phyloP scores from a whole-genome alignment of 306 rosid species.

The Leucaena leucocephala region DNA sequence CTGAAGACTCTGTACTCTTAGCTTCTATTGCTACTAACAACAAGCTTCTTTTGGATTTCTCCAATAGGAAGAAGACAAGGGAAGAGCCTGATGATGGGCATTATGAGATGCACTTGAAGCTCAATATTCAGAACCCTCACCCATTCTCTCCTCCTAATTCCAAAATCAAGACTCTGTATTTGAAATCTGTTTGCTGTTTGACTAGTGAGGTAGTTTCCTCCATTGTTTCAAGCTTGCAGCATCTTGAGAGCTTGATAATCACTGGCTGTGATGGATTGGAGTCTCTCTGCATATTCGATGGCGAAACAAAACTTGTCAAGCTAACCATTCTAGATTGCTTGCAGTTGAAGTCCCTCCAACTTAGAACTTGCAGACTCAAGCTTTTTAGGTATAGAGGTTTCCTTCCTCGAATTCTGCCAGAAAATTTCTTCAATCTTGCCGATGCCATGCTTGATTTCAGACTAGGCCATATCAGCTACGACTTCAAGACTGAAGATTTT shows the following conservation, averaged over 20 bases:
- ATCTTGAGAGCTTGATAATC: slow-evolving; percentile 65
- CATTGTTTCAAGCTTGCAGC: slow-evolving; percentile 51
- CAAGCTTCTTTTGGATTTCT: slow-evolving; percentile 65
- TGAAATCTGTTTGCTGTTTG: slow-evolving; percentile 60
- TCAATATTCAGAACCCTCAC: slow-evolving; percentile 32
- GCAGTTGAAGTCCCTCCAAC: slow-evolving; percentile 51
- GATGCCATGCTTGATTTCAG: slow-evolving; percentile 79
- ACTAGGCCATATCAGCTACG: slow-evolving; percentile 44
- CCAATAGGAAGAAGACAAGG: slow-evolving; percentile 36
- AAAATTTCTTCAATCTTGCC: slow-evolving; percentile 66
- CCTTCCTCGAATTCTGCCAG: slow-evolving; percentile 59
- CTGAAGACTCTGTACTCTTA: slow-evolving; percentile 29
- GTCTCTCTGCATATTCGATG: slow-evolving; percentile 47
- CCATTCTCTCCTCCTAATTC: slow-evolving; percentile 43
- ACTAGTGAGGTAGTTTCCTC: slow-evolving; percentile 55
- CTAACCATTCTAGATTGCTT: slow-evolving; percentile 65
- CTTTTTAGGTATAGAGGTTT: slow-evolving; percentile 56
- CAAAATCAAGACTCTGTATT: slow-evolving; percentile 57
- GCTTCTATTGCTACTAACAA: slow-evolving; percentile 57
- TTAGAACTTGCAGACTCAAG: slow-evolving; percentile 57
- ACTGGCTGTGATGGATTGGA: slow-evolving; percentile 60
- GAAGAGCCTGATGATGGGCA: neutral
- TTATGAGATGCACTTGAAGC: slow-evolving; percentile 48
- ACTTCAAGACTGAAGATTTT: slow-evolving; percentile 54
- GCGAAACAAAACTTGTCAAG: slow-evolving; percentile 51